These are phyloP conservation scores for Suhomyces prunicola DNA, from an alignment of 805 yeast genomes.

Conservation along the genomic window DNA sequence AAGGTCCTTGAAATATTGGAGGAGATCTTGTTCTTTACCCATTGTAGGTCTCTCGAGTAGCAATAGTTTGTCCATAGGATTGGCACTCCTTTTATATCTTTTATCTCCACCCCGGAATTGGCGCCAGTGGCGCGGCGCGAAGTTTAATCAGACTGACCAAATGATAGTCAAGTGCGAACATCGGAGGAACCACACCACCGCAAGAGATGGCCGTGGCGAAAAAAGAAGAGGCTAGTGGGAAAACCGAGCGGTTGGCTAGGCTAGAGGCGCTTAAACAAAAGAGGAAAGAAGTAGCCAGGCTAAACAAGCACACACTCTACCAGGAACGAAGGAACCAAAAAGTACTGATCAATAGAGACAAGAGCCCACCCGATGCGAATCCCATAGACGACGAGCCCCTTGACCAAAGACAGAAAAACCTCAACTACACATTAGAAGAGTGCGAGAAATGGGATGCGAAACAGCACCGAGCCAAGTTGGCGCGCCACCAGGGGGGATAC, in stretches of 20 bases:
- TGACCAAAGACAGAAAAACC: constrained; percentile 7
- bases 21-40: constrained; percentile 23
- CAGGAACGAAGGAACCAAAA: constrained; percentile 15
- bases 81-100: neutral
- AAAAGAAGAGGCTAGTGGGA: neutral
- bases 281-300: constrained; percentile 13
- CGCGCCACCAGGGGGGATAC: constrained; percentile 36
- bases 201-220: neutral
- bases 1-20: constrained; percentile 19
- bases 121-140: neutral
- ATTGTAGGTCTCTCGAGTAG: neutral
- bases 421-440: constrained; percentile 52
- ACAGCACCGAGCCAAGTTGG: constrained; percentile 12
- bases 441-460: constrained; percentile 59
- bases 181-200: neutral
- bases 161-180: neutral
- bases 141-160: neutral
- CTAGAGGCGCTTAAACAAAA: constrained; percentile 15
- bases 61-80: neutral
- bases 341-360: constrained; percentile 35
- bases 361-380: neutral
- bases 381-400: constrained; percentile 1
- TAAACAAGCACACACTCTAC: constrained; percentile 16
- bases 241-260: constrained; percentile 5
- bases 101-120: neutral